Percentiles rank a stretch among this genome's conserved stretches.
Conservation (phyloP, 1,284 basidiomycete genomes). For the Rhodotorula mucilaginosa region DNA sequence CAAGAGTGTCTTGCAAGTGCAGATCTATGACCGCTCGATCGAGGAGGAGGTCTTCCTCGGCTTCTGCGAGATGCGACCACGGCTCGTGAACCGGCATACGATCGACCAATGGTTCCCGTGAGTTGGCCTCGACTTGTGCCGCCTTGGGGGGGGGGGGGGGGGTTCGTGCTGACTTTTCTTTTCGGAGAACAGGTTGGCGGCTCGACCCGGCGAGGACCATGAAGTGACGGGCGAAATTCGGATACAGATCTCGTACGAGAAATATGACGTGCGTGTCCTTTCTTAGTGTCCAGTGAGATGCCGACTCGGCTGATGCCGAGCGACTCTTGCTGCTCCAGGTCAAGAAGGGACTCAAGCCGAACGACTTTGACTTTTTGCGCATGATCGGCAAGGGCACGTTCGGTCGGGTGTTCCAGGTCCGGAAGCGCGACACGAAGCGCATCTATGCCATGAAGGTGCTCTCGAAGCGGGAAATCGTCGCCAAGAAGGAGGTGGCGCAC, state of each 20-base stretch:
- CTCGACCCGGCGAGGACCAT: slow-evolving; percentile 53
- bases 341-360: slow-evolving; percentile 48
- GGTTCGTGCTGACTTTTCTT: slow-evolving; percentile 21
- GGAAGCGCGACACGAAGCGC: slow-evolving; percentile 94
- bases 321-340: slow-evolving; percentile 9
- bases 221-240: slow-evolving; percentile 86
- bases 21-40: slow-evolving; percentile 85
- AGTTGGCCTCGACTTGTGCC: slow-evolving; percentile 45
- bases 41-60: slow-evolving; percentile 87
- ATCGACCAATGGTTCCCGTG: slow-evolving; percentile 97
- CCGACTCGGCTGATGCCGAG: background rate
- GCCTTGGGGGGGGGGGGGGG: too few relatives aligned
- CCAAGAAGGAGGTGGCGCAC: slow-evolving; percentile 98
- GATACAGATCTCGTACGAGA: slow-evolving; percentile 90
- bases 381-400: slow-evolving; percentile 98
- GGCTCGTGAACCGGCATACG: slow-evolving; percentile 84
- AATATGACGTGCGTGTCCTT: slow-evolving; percentile 67
- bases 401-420: slow-evolving; percentile 98
- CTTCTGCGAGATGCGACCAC: slow-evolving; percentile 83
- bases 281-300: background rate
- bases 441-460: slow-evolving; percentile 99
- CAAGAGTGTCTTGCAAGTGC: slow-evolving; percentile 79
- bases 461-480: slow-evolving; percentile 97
- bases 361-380: slow-evolving; percentile 97
- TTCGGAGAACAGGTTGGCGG: slow-evolving; percentile 22